These are phyloP conservation scores for Pseudogymnoascus sp. DNA, from an alignment of 2,329 filamentous ascomycete genomes.

Conservation along the genomic window DNA sequence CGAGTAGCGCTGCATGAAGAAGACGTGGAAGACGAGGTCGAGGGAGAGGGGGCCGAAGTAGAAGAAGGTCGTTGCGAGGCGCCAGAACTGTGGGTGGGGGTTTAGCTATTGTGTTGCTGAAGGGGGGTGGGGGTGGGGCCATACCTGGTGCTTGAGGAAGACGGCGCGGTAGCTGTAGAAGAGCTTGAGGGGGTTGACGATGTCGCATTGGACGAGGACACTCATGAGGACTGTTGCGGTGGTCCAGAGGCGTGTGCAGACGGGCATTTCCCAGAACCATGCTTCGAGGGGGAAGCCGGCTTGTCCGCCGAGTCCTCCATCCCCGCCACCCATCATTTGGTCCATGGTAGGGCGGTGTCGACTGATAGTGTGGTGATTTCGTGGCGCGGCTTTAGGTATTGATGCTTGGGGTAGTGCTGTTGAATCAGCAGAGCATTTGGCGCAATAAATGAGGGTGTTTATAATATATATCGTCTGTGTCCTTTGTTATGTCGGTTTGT, in stretches of 20 bases:
- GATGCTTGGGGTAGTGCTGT: neutral
- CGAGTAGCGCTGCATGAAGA: slow-evolving; percentile 95
- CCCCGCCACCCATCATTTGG: slow-evolving; percentile 29
- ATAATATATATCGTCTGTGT: neutral
- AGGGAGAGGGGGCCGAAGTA: slow-evolving; percentile 94
- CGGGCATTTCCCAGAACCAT: slow-evolving; percentile 98
- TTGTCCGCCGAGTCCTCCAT: slow-evolving; percentile 39
- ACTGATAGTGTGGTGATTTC: neutral
- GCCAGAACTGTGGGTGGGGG: slow-evolving; percentile 68
- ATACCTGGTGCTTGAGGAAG: slow-evolving; percentile 83
- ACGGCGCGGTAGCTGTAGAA: slow-evolving; percentile 95
- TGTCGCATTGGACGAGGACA: slow-evolving; percentile 83
- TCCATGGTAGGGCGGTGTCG: slow-evolving; percentile 22
- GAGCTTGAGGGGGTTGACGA: slow-evolving; percentile 87
- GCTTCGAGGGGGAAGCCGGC: slow-evolving; percentile 76
- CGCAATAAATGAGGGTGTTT: neutral
- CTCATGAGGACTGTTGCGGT: slow-evolving; percentile 83
- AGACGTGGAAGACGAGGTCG: slow-evolving; percentile 94
- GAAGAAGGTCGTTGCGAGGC: slow-evolving; percentile 89
- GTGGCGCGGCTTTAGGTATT: neutral
- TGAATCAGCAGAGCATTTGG: neutral
- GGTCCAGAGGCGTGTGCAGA: slow-evolving; percentile 95
- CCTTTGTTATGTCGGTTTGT: neutral
- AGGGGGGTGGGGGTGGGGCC: slow-evolving; percentile 22
- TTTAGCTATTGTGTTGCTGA: slow-evolving; percentile 9